Base-by-base conservation (phyloP, 257 asterid species). In the Avicennia marina region DNA sequence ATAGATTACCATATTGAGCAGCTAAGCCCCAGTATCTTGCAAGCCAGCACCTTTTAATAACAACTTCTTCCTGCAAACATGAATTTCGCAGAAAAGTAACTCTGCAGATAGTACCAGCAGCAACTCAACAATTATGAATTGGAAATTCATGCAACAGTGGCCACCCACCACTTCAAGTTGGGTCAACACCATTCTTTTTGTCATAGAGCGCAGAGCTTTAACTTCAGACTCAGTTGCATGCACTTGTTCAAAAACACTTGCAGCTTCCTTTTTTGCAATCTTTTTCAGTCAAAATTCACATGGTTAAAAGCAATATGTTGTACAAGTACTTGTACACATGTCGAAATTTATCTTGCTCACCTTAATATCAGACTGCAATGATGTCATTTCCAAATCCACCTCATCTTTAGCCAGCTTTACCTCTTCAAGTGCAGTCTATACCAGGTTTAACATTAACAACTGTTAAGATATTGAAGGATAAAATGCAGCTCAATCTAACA, bases 21-120 rank as follows among this genome's bases (percentile, higher is more conserved):
- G 98, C 98, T 71, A 91, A 73, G 63, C 96, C 96, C 98, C 98
- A 91, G 73, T 91, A 88, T 66, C 98, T 88, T 63, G 98, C 95
- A 54, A 91, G 96, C 98, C 98, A 91, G 65, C 98, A 91, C 76
- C 98, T 81, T 66, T 91, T 91, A 59, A 91, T 90, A 66, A 91
- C 98, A 71, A 91, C 95, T 72, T 91, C 98, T 79, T 91, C 98
- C 96, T 91, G 93, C 71, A 66, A 69, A 62, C 62, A 32, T 41
- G 27, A 39, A 63, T 39, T 62, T 66, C 59, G 61, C 49, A 60
- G 63, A 50, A 47, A 51, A 54, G 62, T 52, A 58, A 51, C 51
- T n/a, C n/a, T 41, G 25, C 56, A 43, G 62, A 45, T 15, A 42
- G 48, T 46, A 45, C 11, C 18, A 32, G 34, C 48, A 52, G 43